Percentiles rank a stretch among this genome's conserved stretches.
phyloP scores from a whole-genome alignment of 2,329 filamentous ascomycete genomes.

The Lachnellula arida region DNA sequence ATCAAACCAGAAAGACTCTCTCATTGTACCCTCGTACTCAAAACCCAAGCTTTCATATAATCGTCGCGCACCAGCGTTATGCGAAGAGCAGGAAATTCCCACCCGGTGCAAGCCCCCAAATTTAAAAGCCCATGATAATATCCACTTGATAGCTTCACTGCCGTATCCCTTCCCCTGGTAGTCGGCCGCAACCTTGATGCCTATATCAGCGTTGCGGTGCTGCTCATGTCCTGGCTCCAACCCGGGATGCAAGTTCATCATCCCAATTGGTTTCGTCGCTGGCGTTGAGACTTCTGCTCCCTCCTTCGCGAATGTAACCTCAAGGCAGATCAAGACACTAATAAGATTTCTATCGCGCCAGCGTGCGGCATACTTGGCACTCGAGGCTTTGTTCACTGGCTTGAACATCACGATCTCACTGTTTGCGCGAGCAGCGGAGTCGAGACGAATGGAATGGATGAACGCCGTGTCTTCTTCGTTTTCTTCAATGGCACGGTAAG shows the following conservation, averaged over 20 bases:
- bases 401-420: conserved; percentile 28
- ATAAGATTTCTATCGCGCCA: conserved; percentile 31
- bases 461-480: conserved; percentile 32
- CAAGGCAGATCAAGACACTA: conserved; percentile 36
- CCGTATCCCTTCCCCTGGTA: conserved; percentile 35
- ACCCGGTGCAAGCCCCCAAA: conserved; percentile 35
- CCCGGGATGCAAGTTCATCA: conserved; percentile 27
- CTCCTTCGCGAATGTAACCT: conserved; percentile 9
- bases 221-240: conserved; percentile 30
- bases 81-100: conserved; percentile 31
- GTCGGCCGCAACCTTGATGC: conserved; percentile 29
- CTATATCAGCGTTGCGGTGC: conserved; percentile 38
- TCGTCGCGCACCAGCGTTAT: conserved; percentile 31
- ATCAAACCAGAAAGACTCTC: conserved; percentile 34
- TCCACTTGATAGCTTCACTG: conserved; percentile 36
- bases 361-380: conserved; percentile 28
- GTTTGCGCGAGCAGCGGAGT: conserved; percentile 29
- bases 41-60: conserved; percentile 36
- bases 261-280: conserved; percentile 32
- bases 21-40: conserved; percentile 31
- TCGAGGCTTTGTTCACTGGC: conserved; percentile 29
- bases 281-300: conserved; percentile 6
- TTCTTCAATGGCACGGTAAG: conserved; percentile 36
- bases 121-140: conserved; percentile 32
- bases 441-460: conserved; percentile 29